Base-by-base conservation (phyloP, 768 basidiomycete genomes). In the Dioszegia hungarica region DNA sequence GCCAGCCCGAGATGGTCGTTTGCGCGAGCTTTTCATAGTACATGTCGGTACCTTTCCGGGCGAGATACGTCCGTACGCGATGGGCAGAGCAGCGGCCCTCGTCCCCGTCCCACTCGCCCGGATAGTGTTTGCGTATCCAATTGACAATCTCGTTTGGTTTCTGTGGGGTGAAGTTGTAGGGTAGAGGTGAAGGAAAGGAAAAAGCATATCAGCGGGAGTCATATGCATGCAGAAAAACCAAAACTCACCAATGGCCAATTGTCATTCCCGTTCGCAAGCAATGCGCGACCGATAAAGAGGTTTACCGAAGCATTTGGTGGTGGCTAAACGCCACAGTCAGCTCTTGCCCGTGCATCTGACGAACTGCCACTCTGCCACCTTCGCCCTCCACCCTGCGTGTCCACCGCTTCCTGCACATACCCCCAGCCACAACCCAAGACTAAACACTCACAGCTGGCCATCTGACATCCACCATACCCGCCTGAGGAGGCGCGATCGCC, bases 141-240 rank as follows among this genome's bases (percentile, higher is more conserved):
- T 64, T 64, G 66, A 70, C 68, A 31, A 73, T 73, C 33, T 73
- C 71, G 60, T 73, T 69, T 28, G 71, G 71, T 70, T 73, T 73
- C 70, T 72, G 59, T 27, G 29, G 14, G 49, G 41, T 19, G 24
- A 22, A 63, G 51, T 28, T 34, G 17, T 10, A 15, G 20, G 19
- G 37, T 3, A 28, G 29, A 44, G 28, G 20, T 17, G 34, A 31
- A 50, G 27, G n/a, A n/a, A 54, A 20, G 37, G 51, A 33, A 37
- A 43, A 19, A 54, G 41, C 40, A 57, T 40, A 29, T 40, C 59
- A 37, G 31, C 59, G 28, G 1, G 48, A 39, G 20, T 54, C 39
- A 40, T 40, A 14, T 14, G 14, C 31, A 33, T 33, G 6, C 14
- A 6, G 31, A 6, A 33, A n/a, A n/a, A n/a, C n/a, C 31, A 6